Conservation (phyloP, 2,329 filamentous ascomycete species). For the Ophiostoma quercus region DNA sequence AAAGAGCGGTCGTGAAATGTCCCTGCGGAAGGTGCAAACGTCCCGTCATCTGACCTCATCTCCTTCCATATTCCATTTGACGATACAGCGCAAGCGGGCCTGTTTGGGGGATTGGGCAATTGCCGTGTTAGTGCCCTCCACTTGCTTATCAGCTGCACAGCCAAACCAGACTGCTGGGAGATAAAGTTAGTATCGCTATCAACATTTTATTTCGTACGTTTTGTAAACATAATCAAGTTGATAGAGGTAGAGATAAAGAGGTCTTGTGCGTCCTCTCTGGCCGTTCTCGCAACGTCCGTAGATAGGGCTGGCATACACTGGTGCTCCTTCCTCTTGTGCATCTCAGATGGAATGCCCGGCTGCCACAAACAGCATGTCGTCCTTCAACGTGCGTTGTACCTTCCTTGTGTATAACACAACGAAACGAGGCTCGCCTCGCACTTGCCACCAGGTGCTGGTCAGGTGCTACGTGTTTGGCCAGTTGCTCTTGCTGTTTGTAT, state of each 20-base stretch:
- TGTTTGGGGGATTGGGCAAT: neutral
- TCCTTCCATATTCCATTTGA: neutral
- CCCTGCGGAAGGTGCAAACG: conserved; percentile 2
- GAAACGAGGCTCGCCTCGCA: neutral
- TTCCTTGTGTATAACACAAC: neutral
- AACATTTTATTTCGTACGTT: neutral
- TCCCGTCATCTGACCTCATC: neutral
- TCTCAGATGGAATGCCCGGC: neutral
- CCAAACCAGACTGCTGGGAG: conserved; percentile 10
- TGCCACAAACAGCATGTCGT: neutral
- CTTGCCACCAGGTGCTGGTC: no score
- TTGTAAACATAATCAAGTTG: no score
- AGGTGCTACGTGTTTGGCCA: no score
- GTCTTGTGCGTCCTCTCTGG: neutral
- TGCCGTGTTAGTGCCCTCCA: conserved; percentile 13
- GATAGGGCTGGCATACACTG: neutral
- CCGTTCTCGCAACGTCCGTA: neutral
- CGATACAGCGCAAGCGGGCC: neutral
- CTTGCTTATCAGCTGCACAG: conserved; percentile 11
- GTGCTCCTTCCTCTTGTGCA: conserved; percentile 5
- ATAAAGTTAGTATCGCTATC: neutral
- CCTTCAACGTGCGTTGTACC: neutral
- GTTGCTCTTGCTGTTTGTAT: neutral
- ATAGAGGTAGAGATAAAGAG: neutral
- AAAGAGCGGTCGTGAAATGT: neutral